Conservation (phyloP, 306 rosid genomes). For the Sicyos baderoa region DNA sequence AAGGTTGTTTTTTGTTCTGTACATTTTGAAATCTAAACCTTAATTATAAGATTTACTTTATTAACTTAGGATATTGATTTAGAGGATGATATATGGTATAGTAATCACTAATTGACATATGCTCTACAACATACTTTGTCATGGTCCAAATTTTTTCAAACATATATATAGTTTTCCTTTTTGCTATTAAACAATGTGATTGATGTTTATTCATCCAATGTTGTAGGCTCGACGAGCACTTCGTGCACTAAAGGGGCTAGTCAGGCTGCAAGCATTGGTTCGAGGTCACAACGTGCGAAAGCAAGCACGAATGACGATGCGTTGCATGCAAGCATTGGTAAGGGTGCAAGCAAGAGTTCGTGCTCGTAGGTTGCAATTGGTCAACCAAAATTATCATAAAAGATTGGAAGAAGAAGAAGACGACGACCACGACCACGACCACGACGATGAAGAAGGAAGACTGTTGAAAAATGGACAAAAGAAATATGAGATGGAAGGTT, state of each 20-base stretch:
- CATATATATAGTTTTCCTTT: no score
- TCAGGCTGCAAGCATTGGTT: slow-evolving; percentile 83
- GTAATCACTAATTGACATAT: no score
- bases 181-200: no score
- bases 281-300: slow-evolving; percentile 87
- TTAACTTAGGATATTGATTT: no score
- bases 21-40: neutral
- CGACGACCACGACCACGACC: neutral
- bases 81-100: no score
- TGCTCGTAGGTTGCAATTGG: slow-evolving; percentile 58
- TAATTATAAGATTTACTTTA: no score
- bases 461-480: slow-evolving; percentile 27
- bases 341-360: slow-evolving; percentile 77
- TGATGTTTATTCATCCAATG: neutral
- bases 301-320: slow-evolving; percentile 95
- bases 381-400: slow-evolving; percentile 38
- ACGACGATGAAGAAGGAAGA: slow-evolving; percentile 24
- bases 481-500: slow-evolving; percentile 24
- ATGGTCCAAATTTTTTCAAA: no score
- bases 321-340: slow-evolving; percentile 93
- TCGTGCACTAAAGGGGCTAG: slow-evolving; percentile 84
- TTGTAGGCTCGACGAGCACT: slow-evolving; percentile 75
- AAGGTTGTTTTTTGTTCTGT: neutral
- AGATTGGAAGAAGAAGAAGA: slow-evolving; percentile 19
- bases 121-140: no score